Evolutionary conservation across 1,139 yeast species (phyloP), one percentile per base, ranked within the genome.

Genomic region (Yamadazyma siamensis): DNA sequence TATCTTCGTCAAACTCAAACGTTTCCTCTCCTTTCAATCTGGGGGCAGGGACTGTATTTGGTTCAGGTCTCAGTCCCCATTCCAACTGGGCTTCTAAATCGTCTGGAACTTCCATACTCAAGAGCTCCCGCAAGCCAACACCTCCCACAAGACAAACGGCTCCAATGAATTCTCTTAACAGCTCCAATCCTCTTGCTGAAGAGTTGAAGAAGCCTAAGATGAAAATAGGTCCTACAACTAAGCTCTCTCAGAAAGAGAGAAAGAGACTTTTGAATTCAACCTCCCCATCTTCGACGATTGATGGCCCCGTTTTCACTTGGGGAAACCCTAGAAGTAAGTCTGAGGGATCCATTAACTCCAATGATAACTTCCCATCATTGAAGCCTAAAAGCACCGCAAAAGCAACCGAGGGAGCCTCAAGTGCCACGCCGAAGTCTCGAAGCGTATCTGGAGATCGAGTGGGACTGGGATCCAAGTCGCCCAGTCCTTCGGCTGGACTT

Each of bases 241-340:
- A 61, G 39, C 43, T 72, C 6, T 72, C 80, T 2, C 80, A 75
- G 41, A 73, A 71, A 43, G 79, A 75, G 45, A 50, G 80, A 17
- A 71, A 69, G 46, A 64, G 59, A 35, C 43, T 53, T 25, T 51
- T 36, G 4, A 13, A 20, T 2, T 34, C 30, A 11, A 21, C 8
- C 11, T 13, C 27, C 9, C 27, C n/a, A n/a, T 4, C 10, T 4
- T n/a, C n/a, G n/a, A n/a, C n/a, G n/a, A n/a, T n/a, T n/a, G n/a
- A n/a, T n/a, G n/a, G n/a, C n/a, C n/a, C n/a, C n/a, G 20, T 16
- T 5, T 27, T 27, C 15, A 11, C 22, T 11, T 28, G 31, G 31
- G 26, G 26, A 9, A 6, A 18, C 2, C 11, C 25, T n/a, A 21
- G 25, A 5, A 15, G 10, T 18, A 18, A 7, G 10, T 8, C 9